Evolutionary conservation across 257 asterid species (phyloP).

Genomic region (Solanum appendiculatum): DNA sequence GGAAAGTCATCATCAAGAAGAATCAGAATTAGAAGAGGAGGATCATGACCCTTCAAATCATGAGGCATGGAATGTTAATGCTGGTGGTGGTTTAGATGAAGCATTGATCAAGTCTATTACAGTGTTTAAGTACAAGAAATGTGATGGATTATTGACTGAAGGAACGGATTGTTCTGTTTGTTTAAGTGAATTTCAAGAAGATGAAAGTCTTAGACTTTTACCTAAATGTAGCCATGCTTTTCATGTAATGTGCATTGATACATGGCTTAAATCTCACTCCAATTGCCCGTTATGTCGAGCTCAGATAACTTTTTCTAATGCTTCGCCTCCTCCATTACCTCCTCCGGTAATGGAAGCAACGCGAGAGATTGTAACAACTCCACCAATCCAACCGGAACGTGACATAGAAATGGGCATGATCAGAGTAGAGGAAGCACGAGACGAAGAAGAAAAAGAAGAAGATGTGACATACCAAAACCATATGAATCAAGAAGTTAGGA

Average conservation of each 20-base stretch:
- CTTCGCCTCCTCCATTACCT: background rate
- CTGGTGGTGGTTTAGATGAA: background rate
- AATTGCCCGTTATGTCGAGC: conserved; percentile 4
- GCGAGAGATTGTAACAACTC: background rate
- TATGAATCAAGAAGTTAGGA: background rate
- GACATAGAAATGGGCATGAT: background rate
- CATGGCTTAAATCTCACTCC: conserved; percentile 10
- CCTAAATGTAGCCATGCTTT: conserved; percentile 14
- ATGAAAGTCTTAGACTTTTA: conserved; percentile 1
- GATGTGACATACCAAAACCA: background rate
- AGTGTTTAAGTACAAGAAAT: background rate
- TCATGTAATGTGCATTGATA: conserved; percentile 8
- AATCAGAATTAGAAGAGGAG: background rate
- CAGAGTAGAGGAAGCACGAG: background rate
- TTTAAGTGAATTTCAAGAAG: conserved; percentile 8
- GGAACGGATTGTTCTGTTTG: conserved; percentile 6
- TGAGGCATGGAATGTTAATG: background rate
- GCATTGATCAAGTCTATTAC: background rate
- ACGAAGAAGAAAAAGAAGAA: background rate
- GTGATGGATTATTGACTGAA: background rate
- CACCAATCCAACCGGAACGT: background rate
- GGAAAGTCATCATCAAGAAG: background rate
- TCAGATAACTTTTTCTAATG: background rate
- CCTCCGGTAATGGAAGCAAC: background rate
- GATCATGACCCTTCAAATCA: background rate